These are phyloP conservation scores for Aspergillus fischeri DNA, from an alignment of 2,329 filamentous ascomycete genomes.

Conservation along the genomic window DNA sequence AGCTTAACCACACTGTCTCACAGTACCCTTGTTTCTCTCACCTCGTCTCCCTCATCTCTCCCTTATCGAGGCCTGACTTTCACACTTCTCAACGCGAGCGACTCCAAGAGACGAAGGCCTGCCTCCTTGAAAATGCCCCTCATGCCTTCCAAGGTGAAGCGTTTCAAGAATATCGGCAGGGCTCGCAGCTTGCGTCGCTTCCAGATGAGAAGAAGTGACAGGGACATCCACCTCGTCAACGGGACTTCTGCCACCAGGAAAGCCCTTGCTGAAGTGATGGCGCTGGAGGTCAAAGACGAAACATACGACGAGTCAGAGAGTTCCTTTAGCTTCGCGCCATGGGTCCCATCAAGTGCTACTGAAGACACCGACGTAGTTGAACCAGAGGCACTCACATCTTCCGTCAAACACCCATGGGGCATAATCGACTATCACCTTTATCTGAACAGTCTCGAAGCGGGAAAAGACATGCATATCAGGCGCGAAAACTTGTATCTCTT, in stretches of 20 bases:
- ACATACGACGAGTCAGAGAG: neutral
- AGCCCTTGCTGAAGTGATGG: neutral
- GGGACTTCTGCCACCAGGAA: neutral
- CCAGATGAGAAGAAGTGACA: conserved; percentile 16
- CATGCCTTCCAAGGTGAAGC: neutral
- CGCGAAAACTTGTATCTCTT: conserved; percentile 22
- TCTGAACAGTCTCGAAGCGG: conserved; percentile 22
- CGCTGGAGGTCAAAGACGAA: neutral
- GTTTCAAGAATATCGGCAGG: neutral
- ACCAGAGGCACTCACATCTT: conserved; percentile 5
- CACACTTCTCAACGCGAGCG: neutral
- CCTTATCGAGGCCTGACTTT: neutral
- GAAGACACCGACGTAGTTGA: neutral
- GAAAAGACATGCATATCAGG: conserved; percentile 13
- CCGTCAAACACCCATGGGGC: conserved; percentile 26
- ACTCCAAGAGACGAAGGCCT: neutral
- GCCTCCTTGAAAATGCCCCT: neutral
- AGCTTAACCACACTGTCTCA: neutral
- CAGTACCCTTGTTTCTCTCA: neutral
- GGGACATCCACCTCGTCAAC: conserved; percentile 4
- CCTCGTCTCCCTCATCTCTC: neutral
- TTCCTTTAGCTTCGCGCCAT: neutral
- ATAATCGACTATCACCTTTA: conserved; percentile 32
- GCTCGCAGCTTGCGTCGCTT: conserved; percentile 3
- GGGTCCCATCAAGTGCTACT: neutral